A percentile compares a stretch with the other conserved stretches of the same genome.
Conservation (phyloP, 192 early-diverging fungal genomes). For the Rhizoclosmatium sp. region DNA sequence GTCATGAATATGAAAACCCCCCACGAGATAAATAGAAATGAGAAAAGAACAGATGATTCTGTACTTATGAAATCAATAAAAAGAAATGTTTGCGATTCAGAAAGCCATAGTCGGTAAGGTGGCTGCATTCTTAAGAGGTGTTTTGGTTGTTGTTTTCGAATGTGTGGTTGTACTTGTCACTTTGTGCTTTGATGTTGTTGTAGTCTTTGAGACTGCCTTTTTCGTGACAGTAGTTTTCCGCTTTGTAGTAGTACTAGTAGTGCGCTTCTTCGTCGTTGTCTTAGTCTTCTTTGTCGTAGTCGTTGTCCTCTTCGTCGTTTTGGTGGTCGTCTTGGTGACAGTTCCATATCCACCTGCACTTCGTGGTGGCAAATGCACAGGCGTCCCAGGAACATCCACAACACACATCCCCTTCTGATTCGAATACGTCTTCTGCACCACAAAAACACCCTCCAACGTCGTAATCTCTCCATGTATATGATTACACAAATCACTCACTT, state of each 20-base stretch:
- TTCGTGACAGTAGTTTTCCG: background rate
- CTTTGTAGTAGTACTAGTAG: background rate
- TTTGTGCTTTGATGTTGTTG: background rate
- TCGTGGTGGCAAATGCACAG: background rate
- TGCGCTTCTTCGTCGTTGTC: background rate
- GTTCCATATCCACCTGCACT: background rate
- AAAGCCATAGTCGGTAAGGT: too few species aligned
- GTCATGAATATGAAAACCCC: too few species aligned
- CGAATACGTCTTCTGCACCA: constrained; percentile 14
- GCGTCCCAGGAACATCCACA: background rate
- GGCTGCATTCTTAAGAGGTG: too few species aligned
- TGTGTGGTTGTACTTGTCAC: background rate
- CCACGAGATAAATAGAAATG: too few species aligned
- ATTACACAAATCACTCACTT: constrained; percentile 36
- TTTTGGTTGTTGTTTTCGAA: too few species aligned
- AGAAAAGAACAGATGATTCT: too few species aligned
- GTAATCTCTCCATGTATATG: background rate
- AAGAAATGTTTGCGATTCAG: too few species aligned
- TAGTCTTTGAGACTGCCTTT: background rate
- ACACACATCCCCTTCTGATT: background rate
- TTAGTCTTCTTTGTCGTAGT: background rate
- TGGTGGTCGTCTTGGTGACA: background rate
- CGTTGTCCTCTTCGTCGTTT: background rate
- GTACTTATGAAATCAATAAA: too few species aligned
- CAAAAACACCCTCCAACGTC: constrained; percentile 1